These are phyloP conservation scores for Lepidium campestre DNA, from an alignment of 441 rosid genomes.

Conservation along the genomic window DNA sequence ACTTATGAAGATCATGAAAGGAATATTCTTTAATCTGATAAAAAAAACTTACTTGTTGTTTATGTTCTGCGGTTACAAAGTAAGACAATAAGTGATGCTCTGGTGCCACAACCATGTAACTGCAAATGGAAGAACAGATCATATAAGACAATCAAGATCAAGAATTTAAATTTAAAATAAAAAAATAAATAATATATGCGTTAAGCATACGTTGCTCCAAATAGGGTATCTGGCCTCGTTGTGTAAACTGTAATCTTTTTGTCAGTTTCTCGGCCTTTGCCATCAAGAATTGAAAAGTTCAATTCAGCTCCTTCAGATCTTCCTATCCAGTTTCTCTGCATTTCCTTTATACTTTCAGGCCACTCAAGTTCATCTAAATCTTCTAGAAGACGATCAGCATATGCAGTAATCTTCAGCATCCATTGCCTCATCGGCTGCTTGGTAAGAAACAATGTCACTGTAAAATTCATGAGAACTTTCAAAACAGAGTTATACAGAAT, in stretches of 20 bases:
- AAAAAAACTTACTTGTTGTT: slow-evolving; percentile 39
- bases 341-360: slow-evolving; percentile 93
- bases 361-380: slow-evolving; percentile 92
- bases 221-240: slow-evolving; percentile 86
- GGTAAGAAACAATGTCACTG: slow-evolving; percentile 96
- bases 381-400: slow-evolving; percentile 90
- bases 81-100: slow-evolving; percentile 66
- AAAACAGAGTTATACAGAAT: slow-evolving; percentile 36
- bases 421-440: slow-evolving; percentile 99
- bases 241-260: slow-evolving; percentile 65
- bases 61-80: slow-evolving; percentile 46
- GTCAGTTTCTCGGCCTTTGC: slow-evolving; percentile 49
- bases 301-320: slow-evolving; percentile 89
- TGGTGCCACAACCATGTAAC: slow-evolving; percentile 95
- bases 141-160: slow-evolving; percentile 3
- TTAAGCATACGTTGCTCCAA: slow-evolving; percentile 80
- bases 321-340: slow-evolving; percentile 97
- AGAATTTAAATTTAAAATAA: neutral
- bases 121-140: slow-evolving; percentile 27
- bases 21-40: neutral
- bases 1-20: neutral
- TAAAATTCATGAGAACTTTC: slow-evolving; percentile 70
- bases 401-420: slow-evolving; percentile 96
- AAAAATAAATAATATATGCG: neutral
- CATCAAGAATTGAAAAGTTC: slow-evolving; percentile 56